Evolutionary conservation across 257 asterid genomes (phyloP).

Genomic region (Thymus mandschuricus): DNA sequence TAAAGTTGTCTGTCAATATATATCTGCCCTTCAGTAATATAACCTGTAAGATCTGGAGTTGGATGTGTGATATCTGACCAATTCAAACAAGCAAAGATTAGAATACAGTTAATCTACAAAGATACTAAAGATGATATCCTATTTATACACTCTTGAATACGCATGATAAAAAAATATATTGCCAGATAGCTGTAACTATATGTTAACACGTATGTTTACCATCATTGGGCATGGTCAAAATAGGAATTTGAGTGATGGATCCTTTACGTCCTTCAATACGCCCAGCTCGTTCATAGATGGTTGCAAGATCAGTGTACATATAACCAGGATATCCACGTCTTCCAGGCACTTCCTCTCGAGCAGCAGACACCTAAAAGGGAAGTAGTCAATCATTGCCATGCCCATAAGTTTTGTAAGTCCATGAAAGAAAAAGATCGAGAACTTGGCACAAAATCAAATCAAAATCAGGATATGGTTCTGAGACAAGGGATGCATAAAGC

Average conservation of each 20-base stretch:
- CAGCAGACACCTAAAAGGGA: conserved; percentile 85
- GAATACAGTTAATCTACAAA: conserved; percentile 18
- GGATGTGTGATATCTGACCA: conserved; percentile 97
- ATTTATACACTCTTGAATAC: not conserved
- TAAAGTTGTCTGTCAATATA: conserved; percentile 95
- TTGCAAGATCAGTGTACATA: conserved; percentile 98
- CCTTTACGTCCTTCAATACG: conserved; percentile 98
- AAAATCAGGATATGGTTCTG: conserved; percentile 12
- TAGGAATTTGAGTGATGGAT: conserved; percentile 96
- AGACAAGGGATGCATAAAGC: conserved; percentile 7
- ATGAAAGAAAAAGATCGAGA: not conserved
- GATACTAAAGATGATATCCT: not conserved
- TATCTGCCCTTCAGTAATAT: conserved; percentile 98
- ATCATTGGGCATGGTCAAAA: conserved; percentile 97
- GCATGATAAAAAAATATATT: not conserved
- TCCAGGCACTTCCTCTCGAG: conserved; percentile 99
- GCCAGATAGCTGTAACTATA: conserved; percentile 3
- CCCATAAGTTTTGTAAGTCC: conserved; percentile 6
- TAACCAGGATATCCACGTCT: conserved; percentile 78
- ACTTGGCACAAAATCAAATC: not conserved
- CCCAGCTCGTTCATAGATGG: conserved; percentile 98
- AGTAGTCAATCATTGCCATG: conserved; percentile 18
- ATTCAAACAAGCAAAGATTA: conserved; percentile 27
- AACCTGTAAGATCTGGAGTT: conserved; percentile 99
- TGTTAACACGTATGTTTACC: conserved; percentile 46